Evolutionary conservation across 768 basidiomycete species (phyloP).

Genomic region (Tulasnella sp.): DNA sequence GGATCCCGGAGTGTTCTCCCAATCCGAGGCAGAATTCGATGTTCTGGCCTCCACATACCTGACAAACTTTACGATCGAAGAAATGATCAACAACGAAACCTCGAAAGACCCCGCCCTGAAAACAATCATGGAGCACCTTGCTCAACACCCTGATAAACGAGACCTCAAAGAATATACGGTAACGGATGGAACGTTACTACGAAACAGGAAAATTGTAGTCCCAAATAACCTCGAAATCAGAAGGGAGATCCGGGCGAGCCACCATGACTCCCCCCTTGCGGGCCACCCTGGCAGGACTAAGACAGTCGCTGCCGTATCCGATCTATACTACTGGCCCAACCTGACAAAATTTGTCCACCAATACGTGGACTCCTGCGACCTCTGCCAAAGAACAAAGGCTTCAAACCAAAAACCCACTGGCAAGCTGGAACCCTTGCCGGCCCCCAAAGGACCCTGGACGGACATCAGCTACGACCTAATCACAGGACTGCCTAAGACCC

Average conservation of each 20-base stretch:
- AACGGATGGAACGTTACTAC: too few relatives aligned
- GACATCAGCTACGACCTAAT: constrained; percentile 37
- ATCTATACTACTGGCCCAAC: not conserved
- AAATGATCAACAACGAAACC: not conserved
- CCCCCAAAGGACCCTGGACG: constrained; percentile 13
- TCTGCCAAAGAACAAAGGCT: constrained; percentile 4
- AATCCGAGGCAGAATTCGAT: not conserved
- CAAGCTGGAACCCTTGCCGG: not conserved
- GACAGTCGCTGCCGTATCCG: not conserved
- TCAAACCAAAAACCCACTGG: not conserved
- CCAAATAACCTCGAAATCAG: too few relatives aligned
- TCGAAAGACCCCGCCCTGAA: not conserved
- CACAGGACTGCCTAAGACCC: constrained; percentile 39
- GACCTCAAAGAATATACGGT: too few relatives aligned
- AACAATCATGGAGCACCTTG: too few relatives aligned
- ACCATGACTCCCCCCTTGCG: too few relatives aligned
- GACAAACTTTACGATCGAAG: not conserved
- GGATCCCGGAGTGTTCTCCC: not conserved
- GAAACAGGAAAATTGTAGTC: too few relatives aligned
- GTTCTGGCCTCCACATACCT: not conserved
- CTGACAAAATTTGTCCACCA: not conserved
- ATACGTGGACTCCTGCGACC: constrained; percentile 6
- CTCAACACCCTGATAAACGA: too few relatives aligned
- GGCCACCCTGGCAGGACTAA: not conserved
- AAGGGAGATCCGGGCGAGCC: not conserved